These are phyloP conservation scores for Clarireedia sp. DNA, from an alignment of 2,329 filamentous ascomycete genomes.

Conservation along the genomic window DNA sequence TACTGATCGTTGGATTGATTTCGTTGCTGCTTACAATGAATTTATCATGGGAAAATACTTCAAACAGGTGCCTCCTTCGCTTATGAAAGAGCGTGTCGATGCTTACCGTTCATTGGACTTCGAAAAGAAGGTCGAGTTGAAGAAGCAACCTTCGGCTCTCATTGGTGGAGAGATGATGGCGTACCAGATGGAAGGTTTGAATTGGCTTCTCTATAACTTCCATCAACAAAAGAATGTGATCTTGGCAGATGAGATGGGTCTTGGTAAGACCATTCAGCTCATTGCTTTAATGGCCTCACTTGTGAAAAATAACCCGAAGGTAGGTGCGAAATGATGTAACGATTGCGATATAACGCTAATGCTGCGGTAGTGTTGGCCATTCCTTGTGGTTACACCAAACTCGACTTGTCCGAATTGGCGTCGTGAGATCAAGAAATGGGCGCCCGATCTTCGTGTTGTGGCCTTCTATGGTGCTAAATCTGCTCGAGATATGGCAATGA, in stretches of 20 bases:
- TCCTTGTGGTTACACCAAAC: slow-evolving; percentile 88
- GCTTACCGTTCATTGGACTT: slow-evolving; percentile 62
- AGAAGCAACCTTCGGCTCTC: slow-evolving; percentile 65
- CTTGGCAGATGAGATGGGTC: slow-evolving; percentile 94
- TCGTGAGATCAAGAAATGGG: slow-evolving; percentile 91
- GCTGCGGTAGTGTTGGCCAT: slow-evolving; percentile 64
- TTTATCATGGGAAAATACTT: slow-evolving; percentile 77
- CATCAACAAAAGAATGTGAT: slow-evolving; percentile 77
- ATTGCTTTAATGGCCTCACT: slow-evolving; percentile 73
- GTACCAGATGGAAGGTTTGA: slow-evolving; percentile 87
- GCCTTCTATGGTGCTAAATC: slow-evolving; percentile 77
- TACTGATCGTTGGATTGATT: slow-evolving; percentile 65
- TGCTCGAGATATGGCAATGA: slow-evolving; percentile 67
- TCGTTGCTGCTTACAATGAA: slow-evolving; percentile 75
- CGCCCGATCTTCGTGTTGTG: slow-evolving; percentile 77
- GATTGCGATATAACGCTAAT: slow-evolving; percentile 41
- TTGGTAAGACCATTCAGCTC: slow-evolving; percentile 94
- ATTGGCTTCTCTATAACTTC: slow-evolving; percentile 93
- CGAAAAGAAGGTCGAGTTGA: slow-evolving; percentile 54
- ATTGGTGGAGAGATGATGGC: slow-evolving; percentile 79
- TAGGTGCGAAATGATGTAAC: slow-evolving; percentile 12
- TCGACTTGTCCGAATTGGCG: slow-evolving; percentile 97
- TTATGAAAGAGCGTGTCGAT: slow-evolving; percentile 59
- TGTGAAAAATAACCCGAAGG: slow-evolving; percentile 50
- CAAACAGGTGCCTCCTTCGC: slow-evolving; percentile 42